Base-by-base conservation (phyloP, 2,329 filamentous ascomycete genomes). In the Pyrenophora teres region DNA sequence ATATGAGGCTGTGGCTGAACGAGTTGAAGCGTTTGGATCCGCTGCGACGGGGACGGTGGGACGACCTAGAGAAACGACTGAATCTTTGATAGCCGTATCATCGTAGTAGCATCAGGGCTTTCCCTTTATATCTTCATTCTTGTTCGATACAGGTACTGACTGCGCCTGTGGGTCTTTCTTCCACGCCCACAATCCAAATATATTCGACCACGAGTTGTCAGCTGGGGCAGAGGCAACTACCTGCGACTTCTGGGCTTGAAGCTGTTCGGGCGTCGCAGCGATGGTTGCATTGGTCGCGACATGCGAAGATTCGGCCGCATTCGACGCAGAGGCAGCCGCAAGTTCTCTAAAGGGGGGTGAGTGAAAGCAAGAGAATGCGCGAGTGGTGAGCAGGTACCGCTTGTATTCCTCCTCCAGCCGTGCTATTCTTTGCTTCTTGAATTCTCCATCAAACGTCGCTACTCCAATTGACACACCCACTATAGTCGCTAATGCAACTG, bases 1-100 rank as follows among this genome's bases (percentile, higher is more conserved):
- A 80, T 50, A 78, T 82, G 71, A 70, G 64, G 33, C 60, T 41
- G 38, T 84, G 76, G 89, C 74, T 96, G 27, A 76, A 74, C 13
- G 83, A 84, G 68, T 70, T 96, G 65, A 83, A 83, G 67, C 78
- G 80, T 58, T 74, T 95, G 21, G 92, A 96, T 76, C 86, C 87
- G 3, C 80, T 92, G 73, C 83, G 91, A 57, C 82, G 76, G 39
- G 88, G 89, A 12, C 81, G 91, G 60, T 96, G 92, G 91, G 69
- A 80, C 15, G 90, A 95, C 69, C 68, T 92, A 54, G 83, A 86
- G 69, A 77, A 72, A 54, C 74, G 65, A 59, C 64, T 81, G 57
- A 67, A 72, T 64, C 51, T 79, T 41, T 78, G 52, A 68, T 31
- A 39, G 31, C 31, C 40, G 36, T 27, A 2, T 10, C 40, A 32